These are phyloP conservation scores for Gastrolobium villosum DNA, from an alignment of 306 rosid genomes.

Conservation along the genomic window DNA sequence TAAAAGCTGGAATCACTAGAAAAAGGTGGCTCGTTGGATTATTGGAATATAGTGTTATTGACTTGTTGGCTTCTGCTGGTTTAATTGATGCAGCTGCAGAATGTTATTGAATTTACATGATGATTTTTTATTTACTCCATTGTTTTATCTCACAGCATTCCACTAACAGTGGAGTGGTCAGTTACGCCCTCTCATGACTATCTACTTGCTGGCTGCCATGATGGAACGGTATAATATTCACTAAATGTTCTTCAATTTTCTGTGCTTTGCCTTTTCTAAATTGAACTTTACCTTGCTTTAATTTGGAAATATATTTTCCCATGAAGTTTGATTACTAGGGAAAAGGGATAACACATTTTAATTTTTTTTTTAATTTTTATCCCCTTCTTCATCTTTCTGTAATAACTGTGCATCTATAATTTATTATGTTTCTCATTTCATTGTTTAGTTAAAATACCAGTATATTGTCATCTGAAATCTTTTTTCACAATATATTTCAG, in stretches of 20 bases:
- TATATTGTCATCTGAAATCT: slow-evolving; percentile 25
- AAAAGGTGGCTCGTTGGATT: slow-evolving; percentile 10
- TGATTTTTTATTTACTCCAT: slow-evolving; percentile 35
- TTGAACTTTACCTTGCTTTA: slow-evolving; percentile 27
- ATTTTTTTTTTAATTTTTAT: not conserved
- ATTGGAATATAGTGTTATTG: not conserved
- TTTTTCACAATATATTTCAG: slow-evolving; percentile 34
- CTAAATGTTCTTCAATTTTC: slow-evolving; percentile 31
- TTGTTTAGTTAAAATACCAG: slow-evolving; percentile 13
- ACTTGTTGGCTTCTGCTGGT: slow-evolving; percentile 33
- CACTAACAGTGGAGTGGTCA: slow-evolving; percentile 95
- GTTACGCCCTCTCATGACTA: slow-evolving; percentile 77
- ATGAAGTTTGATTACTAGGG: slow-evolving; percentile 35
- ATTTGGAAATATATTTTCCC: slow-evolving; percentile 31
- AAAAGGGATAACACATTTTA: not conserved
- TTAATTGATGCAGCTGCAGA: slow-evolving; percentile 33
- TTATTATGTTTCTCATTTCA: slow-evolving; percentile 31
- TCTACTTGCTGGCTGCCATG: slow-evolving; percentile 93
- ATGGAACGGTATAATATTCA: slow-evolving; percentile 80
- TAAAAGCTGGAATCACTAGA: slow-evolving; percentile 27
- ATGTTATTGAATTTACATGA: slow-evolving; percentile 39
- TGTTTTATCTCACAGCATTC: slow-evolving; percentile 72
- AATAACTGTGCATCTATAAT: slow-evolving; percentile 35
- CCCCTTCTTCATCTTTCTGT: slow-evolving; percentile 13
- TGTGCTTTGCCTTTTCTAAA: slow-evolving; percentile 17